Evolutionary conservation across 2,329 filamentous ascomycete species (phyloP).

Genomic region (Ceratocystis albifundus): DNA sequence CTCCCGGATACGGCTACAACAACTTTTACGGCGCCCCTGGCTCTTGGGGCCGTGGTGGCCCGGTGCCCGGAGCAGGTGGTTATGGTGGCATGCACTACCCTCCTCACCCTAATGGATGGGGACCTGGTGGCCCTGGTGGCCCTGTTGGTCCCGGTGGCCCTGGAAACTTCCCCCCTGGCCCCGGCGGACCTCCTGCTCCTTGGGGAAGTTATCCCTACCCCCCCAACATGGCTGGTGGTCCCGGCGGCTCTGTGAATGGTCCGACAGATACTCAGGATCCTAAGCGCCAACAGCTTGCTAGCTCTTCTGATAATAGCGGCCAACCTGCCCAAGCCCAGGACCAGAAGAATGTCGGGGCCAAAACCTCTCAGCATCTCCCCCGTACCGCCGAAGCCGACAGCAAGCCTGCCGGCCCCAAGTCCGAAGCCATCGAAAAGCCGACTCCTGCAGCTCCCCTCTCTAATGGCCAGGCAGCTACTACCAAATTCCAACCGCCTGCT

Average conservation of each 20-base stretch:
- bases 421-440: conserved; percentile 25
- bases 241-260: conserved; percentile 19
- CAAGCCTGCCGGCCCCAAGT: conserved; percentile 34
- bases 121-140: conserved; percentile 59
- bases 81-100: conserved; percentile 57
- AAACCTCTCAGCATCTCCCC: neutral
- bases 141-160: conserved; percentile 64
- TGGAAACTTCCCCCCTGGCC: conserved; percentile 51
- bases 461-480: conserved; percentile 30
- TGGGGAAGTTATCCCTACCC: conserved; percentile 51
- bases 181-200: conserved; percentile 44
- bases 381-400: neutral
- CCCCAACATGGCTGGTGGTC: conserved; percentile 29
- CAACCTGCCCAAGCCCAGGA: conserved; percentile 31
- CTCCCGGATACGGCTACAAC: conserved; percentile 22
- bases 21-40: conserved; percentile 43
- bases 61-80: conserved; percentile 28
- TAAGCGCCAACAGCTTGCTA: conserved; percentile 25
- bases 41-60: conserved; percentile 45
- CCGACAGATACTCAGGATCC: conserved; percentile 15
- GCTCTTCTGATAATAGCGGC: conserved; percentile 31
- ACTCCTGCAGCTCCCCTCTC: conserved; percentile 26
- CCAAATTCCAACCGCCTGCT: conserved; percentile 28
- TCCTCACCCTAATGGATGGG: conserved; percentile 61
- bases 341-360: neutral